phyloP scores from a whole-genome alignment of 148 eudicot species.

The Nyssa sinensis region DNA sequence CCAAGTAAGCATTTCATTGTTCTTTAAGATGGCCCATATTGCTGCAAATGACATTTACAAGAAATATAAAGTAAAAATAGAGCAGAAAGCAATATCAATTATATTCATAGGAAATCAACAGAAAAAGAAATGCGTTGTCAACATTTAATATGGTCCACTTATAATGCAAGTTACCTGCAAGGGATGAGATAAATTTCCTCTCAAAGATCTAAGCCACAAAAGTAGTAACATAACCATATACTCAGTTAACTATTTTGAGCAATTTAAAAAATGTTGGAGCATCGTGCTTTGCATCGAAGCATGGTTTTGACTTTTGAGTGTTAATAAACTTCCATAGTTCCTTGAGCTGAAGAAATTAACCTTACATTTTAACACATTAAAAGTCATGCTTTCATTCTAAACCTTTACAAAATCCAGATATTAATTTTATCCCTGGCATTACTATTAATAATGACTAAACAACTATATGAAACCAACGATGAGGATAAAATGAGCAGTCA shows the following conservation, averaged over 20 bases:
- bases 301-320: no score
- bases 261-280: not conserved
- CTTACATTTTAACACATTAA: no score
- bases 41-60: constrained; percentile 42
- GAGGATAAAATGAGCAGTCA: not conserved
- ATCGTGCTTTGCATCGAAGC: not conserved
- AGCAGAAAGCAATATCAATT: not conserved
- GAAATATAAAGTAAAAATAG: not conserved
- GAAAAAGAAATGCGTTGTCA: not conserved
- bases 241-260: not conserved
- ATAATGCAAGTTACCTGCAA: not conserved
- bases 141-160: not conserved
- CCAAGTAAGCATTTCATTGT: constrained; percentile 99
- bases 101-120: not conserved
- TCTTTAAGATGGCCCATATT: constrained; percentile 89
- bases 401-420: no score
- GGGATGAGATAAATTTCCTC: not conserved
- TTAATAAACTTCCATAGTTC: no score
- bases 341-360: no score
- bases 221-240: not conserved
- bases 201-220: not conserved
- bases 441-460: not conserved
- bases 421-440: no score
- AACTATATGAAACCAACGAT: not conserved
- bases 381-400: no score